Conservation (phyloP, 805 yeast species). For the Kazachstania viticola region DNA sequence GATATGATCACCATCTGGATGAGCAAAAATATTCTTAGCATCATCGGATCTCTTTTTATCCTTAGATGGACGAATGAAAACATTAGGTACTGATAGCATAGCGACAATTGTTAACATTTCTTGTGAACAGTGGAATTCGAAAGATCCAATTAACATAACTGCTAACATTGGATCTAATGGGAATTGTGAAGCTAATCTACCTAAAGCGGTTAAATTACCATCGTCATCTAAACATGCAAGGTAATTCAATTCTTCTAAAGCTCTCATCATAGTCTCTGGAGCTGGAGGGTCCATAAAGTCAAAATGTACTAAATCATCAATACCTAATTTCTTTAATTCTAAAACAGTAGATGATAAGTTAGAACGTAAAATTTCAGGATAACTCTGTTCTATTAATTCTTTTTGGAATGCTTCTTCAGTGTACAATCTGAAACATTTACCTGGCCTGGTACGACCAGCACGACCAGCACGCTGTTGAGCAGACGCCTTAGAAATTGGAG, state of each 20-base stretch:
- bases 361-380: conserved; percentile 88
- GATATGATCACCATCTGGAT: conserved; percentile 90
- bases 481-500: conserved; percentile 93
- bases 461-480: conserved; percentile 99
- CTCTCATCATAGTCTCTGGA: conserved; percentile 99
- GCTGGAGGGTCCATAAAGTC: conserved; percentile 99
- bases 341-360: conserved; percentile 86
- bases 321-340: conserved; percentile 86
- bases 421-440: conserved; percentile 91
- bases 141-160: conserved; percentile 80
- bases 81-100: conserved; percentile 82
- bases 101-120: conserved; percentile 85
- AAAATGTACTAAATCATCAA: conserved; percentile 92
- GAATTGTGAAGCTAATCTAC: conserved; percentile 82
- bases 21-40: conserved; percentile 76
- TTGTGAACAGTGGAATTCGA: conserved; percentile 76
- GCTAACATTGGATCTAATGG: conserved; percentile 95
- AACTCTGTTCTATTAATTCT: conserved; percentile 88
- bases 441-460: conserved; percentile 99
- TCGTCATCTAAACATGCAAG: conserved; percentile 83
- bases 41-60: conserved; percentile 88
- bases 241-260: conserved; percentile 87
- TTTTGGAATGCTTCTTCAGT: conserved; percentile 94
- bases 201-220: conserved; percentile 81
- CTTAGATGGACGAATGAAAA: conserved; percentile 85